phyloP scores from a whole-genome alignment of 148 eudicot genomes.

The Rhododendron mucronatum region DNA sequence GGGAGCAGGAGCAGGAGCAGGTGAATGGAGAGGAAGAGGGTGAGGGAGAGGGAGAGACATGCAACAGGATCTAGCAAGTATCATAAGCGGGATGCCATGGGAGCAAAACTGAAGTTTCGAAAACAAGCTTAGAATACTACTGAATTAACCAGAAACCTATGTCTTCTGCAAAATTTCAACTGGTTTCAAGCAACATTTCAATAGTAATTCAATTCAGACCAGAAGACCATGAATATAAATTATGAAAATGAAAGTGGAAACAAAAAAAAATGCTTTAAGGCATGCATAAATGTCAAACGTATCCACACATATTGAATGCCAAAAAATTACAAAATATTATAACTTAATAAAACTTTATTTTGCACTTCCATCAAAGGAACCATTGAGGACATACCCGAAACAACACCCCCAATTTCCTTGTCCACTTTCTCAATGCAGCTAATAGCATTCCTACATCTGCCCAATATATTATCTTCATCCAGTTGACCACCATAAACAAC shows the following conservation, averaged over 20 bases:
- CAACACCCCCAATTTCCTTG: constrained; percentile 50
- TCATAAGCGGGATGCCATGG: neutral
- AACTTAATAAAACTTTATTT: neutral
- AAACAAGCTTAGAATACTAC: neutral
- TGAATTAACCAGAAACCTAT: neutral
- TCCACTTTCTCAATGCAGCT: constrained; percentile 64
- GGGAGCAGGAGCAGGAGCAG: neutral
- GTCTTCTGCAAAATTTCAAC: neutral
- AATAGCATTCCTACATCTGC: constrained; percentile 57
- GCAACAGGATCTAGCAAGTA: neutral
- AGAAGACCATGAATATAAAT: neutral
- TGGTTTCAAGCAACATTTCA: neutral
- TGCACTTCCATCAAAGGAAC: neutral
- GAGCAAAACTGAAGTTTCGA: neutral
- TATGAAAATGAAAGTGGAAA: neutral
- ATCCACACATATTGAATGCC: neutral
- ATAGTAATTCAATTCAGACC: neutral
- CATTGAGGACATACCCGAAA: constrained; percentile 42
- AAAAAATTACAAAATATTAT: neutral
- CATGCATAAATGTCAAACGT: neutral
- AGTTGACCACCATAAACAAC: constrained; percentile 55
- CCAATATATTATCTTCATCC: constrained; percentile 69
- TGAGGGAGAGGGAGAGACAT: neutral
- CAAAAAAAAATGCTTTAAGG: neutral
- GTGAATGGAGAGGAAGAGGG: neutral